A percentile compares a stretch with the other conserved stretches of the same genome.
phyloP scores from a whole-genome alignment of 176 grass and related monocot genomes.

The Lolium perenne region DNA sequence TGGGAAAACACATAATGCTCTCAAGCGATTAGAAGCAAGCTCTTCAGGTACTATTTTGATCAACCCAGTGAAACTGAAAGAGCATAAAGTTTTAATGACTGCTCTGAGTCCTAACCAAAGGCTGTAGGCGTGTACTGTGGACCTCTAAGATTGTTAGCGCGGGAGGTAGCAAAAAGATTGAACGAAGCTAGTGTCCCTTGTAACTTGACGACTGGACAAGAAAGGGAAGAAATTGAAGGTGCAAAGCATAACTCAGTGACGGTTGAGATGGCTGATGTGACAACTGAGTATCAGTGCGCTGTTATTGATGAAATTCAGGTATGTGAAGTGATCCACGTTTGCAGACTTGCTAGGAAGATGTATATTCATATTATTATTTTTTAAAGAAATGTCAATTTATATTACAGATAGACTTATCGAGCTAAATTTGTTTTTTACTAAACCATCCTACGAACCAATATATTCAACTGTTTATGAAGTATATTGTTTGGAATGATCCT shows the following conservation, averaged over 20 bases:
- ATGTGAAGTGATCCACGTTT: slow-evolving; percentile 27
- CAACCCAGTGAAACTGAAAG: slow-evolving; percentile 29
- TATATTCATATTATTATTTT: slow-evolving; percentile 23
- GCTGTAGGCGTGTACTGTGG: slow-evolving; percentile 91
- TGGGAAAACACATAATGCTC: slow-evolving; percentile 96
- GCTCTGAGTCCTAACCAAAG: slow-evolving; percentile 33
- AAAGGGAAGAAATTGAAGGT: slow-evolving; percentile 81
- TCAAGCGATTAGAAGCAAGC: slow-evolving; percentile 85
- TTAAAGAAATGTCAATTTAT: not conserved
- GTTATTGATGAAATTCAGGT: slow-evolving; percentile 99
- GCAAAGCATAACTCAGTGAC: slow-evolving; percentile 91
- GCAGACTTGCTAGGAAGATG: slow-evolving; percentile 22
- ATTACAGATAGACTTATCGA: not conserved
- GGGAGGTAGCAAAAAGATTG: slow-evolving; percentile 86
- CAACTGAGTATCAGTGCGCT: slow-evolving; percentile 79
- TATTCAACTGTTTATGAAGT: slow-evolving; percentile 30
- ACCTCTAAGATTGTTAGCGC: slow-evolving; percentile 90
- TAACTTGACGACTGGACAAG: slow-evolving; percentile 95
- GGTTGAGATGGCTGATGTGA: slow-evolving; percentile 91
- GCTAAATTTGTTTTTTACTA: slow-evolving; percentile 12
- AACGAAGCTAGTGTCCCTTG: slow-evolving; percentile 85
- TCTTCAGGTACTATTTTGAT: slow-evolving; percentile 72
- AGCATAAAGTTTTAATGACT: slow-evolving; percentile 17
- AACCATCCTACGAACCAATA: slow-evolving; percentile 22
- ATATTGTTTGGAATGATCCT: slow-evolving; percentile 31